Evolutionary conservation across 495 filamentous ascomycete genomes (phyloP).

Genomic region (Penicillium cosmopolitanum): DNA sequence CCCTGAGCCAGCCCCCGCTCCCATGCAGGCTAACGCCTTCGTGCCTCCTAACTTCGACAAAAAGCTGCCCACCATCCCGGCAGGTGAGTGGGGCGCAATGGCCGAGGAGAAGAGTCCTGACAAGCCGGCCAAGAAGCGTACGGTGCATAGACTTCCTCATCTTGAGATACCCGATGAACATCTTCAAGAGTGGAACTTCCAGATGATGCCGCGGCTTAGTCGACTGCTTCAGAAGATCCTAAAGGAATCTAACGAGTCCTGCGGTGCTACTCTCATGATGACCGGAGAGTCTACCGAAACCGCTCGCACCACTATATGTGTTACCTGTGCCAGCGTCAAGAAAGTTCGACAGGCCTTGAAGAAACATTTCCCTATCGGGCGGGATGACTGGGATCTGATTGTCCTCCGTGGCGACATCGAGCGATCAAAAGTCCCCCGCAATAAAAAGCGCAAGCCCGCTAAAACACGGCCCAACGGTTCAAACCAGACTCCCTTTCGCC

Average conservation of each 20-base stretch:
- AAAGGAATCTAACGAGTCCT: slow-evolving; percentile 65
- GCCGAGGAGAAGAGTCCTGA: slow-evolving; percentile 33
- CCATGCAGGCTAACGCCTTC: slow-evolving; percentile 28
- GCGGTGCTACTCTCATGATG: slow-evolving; percentile 73
- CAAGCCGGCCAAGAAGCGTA: slow-evolving; percentile 43
- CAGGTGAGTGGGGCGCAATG: slow-evolving; percentile 29
- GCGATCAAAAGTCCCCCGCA: slow-evolving; percentile 62
- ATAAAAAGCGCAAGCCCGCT: slow-evolving; percentile 48
- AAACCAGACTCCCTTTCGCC: slow-evolving; percentile 36
- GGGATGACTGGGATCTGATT: slow-evolving; percentile 56
- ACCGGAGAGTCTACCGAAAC: slow-evolving; percentile 68
- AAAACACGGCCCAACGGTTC: slow-evolving; percentile 36
- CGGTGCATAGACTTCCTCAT: slow-evolving; percentile 48
- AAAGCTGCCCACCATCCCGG: slow-evolving; percentile 27
- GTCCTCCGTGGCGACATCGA: slow-evolving; percentile 72
- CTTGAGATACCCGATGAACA: slow-evolving; percentile 61
- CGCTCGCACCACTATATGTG: slow-evolving; percentile 73
- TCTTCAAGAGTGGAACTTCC: slow-evolving; percentile 71
- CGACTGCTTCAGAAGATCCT: slow-evolving; percentile 67
- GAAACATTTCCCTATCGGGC: slow-evolving; percentile 69
- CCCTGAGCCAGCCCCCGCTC: slow-evolving; percentile 34
- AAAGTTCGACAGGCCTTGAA: slow-evolving; percentile 72
- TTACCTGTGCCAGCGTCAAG: slow-evolving; percentile 71
- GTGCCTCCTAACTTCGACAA: slow-evolving; percentile 26
- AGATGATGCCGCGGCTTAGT: slow-evolving; percentile 72